Base-by-base conservation (phyloP, 345 rosid genomes). In the Syzygium jambos region DNA sequence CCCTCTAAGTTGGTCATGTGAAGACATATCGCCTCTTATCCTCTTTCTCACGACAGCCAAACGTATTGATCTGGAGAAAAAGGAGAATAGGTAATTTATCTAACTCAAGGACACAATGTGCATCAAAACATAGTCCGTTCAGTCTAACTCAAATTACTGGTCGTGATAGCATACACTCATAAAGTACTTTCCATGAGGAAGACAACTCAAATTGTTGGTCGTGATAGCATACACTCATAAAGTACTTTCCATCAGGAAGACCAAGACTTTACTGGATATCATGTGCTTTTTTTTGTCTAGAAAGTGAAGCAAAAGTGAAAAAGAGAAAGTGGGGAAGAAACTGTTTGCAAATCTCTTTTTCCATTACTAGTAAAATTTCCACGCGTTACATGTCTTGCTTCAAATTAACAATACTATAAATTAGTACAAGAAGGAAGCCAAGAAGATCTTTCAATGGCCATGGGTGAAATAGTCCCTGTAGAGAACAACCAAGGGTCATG, bases 401-500 rank as follows among this genome's bases (percentile, higher is more conserved):
- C 7, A 56, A 56, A 56, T 56, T 9, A 22, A 56, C 0, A 4
- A 56, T 56, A 22, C 27, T 56, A 4, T 56, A 56, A 22, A 56
- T 56, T 21, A 56, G 13, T 9, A 22, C 0, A 22, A 22, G 61
- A 22, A 4, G 61, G 0, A 56, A 21, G 11, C 27, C 27, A 22
- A 56, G 8, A 56, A 56, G 12, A 9, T 21, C 61, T 22, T 22
- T 4, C 27, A 22, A 56, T 0, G 61, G n/a, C 0, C 13, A 9
- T 10, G 0, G n/a, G 5, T 56, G 3, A 23, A 23, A 9, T 14
- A 0, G 2, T 56, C 2, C 0, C 0, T 10, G 6, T 56, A 56
- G 0, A 56, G 63, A 38, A 1, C 12, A 4, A 10, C 0, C n/a
- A 56, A 23, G 63, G n/a, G 63, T 56, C 4, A 4, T 23, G n/a